These are phyloP conservation scores for Penicillium angulare DNA, from an alignment of 495 filamentous ascomycete genomes.

Conservation along the genomic window DNA sequence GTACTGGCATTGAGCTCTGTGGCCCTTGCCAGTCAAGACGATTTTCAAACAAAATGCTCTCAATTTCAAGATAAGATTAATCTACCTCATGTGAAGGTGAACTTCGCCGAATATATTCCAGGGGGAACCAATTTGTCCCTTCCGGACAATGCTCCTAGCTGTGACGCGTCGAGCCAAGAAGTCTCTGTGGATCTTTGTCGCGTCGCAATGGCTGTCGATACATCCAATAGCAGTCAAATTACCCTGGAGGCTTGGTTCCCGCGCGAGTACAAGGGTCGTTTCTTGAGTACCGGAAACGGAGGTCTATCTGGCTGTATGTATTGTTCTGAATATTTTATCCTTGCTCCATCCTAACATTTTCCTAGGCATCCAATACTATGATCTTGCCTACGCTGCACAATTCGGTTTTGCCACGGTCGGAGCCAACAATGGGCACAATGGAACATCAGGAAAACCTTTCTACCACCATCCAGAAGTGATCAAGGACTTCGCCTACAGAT, in stretches of 20 bases:
- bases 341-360: background rate
- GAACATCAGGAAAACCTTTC: slow-evolving; percentile 50
- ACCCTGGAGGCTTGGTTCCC: slow-evolving; percentile 61
- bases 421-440: slow-evolving; percentile 58
- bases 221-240: slow-evolving; percentile 52
- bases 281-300: slow-evolving; percentile 56
- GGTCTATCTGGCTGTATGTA: slow-evolving; percentile 54
- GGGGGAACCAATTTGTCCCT: slow-evolving; percentile 50
- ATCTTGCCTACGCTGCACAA: slow-evolving; percentile 40
- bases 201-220: slow-evolving; percentile 53
- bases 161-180: slow-evolving; percentile 35
- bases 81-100: slow-evolving; percentile 36
- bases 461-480: slow-evolving; percentile 51
- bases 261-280: slow-evolving; percentile 46
- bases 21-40: slow-evolving; percentile 27
- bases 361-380: slow-evolving; percentile 46
- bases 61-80: slow-evolving; percentile 34
- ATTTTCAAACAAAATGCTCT: slow-evolving; percentile 30
- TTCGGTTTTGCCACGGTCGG: slow-evolving; percentile 57
- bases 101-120: slow-evolving; percentile 41
- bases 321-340: background rate
- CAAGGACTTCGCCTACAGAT: slow-evolving; percentile 47
- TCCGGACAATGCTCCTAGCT: slow-evolving; percentile 45
- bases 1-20: slow-evolving; percentile 24
- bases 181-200: slow-evolving; percentile 55